These are phyloP conservation scores for Pestalotiopsis sp. DNA, from an alignment of 2,329 filamentous ascomycete species.

Conservation along the genomic window DNA sequence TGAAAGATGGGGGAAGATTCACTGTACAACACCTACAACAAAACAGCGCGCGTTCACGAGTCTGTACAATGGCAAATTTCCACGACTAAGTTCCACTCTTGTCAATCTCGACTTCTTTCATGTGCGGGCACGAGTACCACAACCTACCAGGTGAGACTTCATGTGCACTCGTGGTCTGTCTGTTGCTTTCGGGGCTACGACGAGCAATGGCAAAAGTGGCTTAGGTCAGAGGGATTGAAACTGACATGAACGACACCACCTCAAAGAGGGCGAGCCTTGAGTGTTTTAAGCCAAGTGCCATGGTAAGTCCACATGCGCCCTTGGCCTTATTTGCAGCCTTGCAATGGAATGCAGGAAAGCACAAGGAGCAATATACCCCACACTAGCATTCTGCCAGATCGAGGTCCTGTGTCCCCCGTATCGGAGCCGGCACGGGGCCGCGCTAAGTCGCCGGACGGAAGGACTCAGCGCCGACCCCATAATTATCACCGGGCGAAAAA, in stretches of 20 bases:
- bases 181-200: background rate
- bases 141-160: background rate
- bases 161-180: background rate
- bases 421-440: too few relatives aligned
- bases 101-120: background rate
- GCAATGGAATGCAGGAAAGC: too few relatives aligned
- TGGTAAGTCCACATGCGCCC: too few relatives aligned
- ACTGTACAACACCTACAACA: conserved; percentile 13
- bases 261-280: background rate
- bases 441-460: too few relatives aligned
- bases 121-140: background rate
- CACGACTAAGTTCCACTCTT: background rate
- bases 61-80: conserved; percentile 13
- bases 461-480: too few relatives aligned
- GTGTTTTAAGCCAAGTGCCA: too few relatives aligned
- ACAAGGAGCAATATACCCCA: too few relatives aligned
- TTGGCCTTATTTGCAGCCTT: too few relatives aligned
- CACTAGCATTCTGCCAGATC: too few relatives aligned
- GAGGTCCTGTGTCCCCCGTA: too few relatives aligned
- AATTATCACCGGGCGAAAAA: too few relatives aligned
- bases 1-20: background rate
- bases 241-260: background rate
- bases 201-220: background rate
- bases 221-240: background rate
- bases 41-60: conserved; percentile 2